Conservation (phyloP, 305 asterid genomes). For the Rubia peregrina region DNA sequence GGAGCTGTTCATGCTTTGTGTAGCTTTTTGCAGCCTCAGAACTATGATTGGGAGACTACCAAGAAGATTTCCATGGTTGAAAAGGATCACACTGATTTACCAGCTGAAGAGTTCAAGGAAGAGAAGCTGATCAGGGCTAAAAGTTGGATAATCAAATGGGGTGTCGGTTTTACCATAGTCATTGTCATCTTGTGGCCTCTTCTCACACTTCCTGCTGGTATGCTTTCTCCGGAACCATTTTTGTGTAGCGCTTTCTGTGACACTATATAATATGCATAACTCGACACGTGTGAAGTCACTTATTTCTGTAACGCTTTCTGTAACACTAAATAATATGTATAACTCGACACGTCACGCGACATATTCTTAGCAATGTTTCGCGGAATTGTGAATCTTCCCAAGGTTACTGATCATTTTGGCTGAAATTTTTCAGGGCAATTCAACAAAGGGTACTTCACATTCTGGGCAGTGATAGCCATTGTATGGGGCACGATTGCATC, state of each 20-base stretch:
- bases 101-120: constrained; percentile 59
- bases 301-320: too few species aligned
- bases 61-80: constrained; percentile 72
- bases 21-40: constrained; percentile 65
- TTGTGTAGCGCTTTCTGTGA: too few species aligned
- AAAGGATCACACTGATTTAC: constrained; percentile 53
- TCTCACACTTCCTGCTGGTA: constrained; percentile 84
- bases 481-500: constrained; percentile 86
- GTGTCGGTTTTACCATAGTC: constrained; percentile 58
- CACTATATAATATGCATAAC: background rate
- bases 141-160: constrained; percentile 84
- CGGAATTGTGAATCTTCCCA: background rate
- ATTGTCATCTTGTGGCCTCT: constrained; percentile 73
- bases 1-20: constrained; percentile 66
- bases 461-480: constrained; percentile 81
- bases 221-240: background rate
- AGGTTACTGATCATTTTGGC: background rate
- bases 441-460: constrained; percentile 74
- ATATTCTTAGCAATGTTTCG: too few species aligned
- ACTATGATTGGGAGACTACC: constrained; percentile 77
- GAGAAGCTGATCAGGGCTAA: constrained; percentile 58
- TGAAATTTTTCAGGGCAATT: constrained; percentile 50
- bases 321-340: too few species aligned
- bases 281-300: too few species aligned
- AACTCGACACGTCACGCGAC: too few species aligned